Conservation (phyloP, 2,329 filamentous ascomycete genomes). For the Trichophyton rubrum region DNA sequence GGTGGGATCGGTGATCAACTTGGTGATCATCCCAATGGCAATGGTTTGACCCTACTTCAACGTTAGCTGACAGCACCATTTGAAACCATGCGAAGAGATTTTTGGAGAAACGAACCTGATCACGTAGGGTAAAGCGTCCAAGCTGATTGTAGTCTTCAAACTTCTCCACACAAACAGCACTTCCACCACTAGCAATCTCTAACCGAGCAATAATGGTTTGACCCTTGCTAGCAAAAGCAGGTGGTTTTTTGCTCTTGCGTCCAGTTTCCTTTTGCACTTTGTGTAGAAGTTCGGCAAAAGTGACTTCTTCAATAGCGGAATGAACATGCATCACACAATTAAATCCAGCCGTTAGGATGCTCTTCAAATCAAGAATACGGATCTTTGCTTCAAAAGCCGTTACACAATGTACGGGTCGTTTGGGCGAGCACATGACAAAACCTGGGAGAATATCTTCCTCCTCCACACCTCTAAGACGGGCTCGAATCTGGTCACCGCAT, state of each 20-base stretch:
- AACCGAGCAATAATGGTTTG: slow-evolving; percentile 85
- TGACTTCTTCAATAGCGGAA: slow-evolving; percentile 94
- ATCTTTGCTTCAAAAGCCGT: slow-evolving; percentile 90
- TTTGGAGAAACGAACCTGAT: slow-evolving; percentile 50
- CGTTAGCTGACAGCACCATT: slow-evolving; percentile 9
- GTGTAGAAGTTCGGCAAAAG: slow-evolving; percentile 75
- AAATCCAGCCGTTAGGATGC: slow-evolving; percentile 84
- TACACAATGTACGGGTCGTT: slow-evolving; percentile 86
- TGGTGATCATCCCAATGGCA: slow-evolving; percentile 98
- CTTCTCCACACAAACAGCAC: slow-evolving; percentile 79
- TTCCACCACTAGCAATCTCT: slow-evolving; percentile 73
- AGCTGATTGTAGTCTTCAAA: slow-evolving; percentile 96
- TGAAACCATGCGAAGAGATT: slow-evolving; percentile 12
- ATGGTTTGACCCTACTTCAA: slow-evolving; percentile 79
- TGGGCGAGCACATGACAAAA: slow-evolving; percentile 90
- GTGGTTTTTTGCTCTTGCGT: slow-evolving; percentile 83
- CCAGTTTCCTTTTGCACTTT: slow-evolving; percentile 91
- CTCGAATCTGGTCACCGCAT: slow-evolving; percentile 86
- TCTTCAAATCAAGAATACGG: slow-evolving; percentile 86
- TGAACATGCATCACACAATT: slow-evolving; percentile 98
- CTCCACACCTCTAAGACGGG: slow-evolving; percentile 86
- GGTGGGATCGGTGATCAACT: slow-evolving; percentile 49
- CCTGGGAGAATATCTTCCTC: slow-evolving; percentile 94
- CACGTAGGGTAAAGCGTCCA: slow-evolving; percentile 78
- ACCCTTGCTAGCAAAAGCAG: slow-evolving; percentile 70